Evolutionary conservation across 345 rosid genomes (phyloP).

Genomic region (Eucalyptus lansdowneana): DNA sequence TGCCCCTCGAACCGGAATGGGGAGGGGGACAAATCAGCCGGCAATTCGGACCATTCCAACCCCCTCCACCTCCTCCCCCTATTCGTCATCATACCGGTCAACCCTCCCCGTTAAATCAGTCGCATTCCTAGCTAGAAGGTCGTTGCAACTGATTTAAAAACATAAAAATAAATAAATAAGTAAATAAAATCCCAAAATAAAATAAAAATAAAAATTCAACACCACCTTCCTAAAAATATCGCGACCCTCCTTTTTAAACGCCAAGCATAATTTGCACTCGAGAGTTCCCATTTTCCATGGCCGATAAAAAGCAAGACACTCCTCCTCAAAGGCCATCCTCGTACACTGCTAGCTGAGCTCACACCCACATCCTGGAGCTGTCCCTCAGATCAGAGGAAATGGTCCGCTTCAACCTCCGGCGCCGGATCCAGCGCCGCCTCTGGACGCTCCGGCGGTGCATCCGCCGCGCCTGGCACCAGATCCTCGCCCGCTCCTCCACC

Average conservation of each 20-base stretch:
- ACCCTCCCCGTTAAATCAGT: slow-evolving; percentile 22
- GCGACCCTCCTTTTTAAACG: background rate
- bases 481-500: slow-evolving; percentile 13
- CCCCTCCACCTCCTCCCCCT: background rate
- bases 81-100: slow-evolving; percentile 5
- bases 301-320: background rate
- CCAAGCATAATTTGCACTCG: background rate
- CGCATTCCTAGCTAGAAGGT: background rate
- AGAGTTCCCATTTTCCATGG: background rate
- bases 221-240: background rate
- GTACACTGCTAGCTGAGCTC: background rate
- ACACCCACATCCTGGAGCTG: background rate
- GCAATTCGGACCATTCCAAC: slow-evolving; percentile 5
- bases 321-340: background rate
- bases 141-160: background rate
- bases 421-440: slow-evolving; percentile 34
- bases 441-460: slow-evolving; percentile 43
- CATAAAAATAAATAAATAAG: background rate
- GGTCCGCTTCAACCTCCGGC: slow-evolving; percentile 20
- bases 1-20: background rate
- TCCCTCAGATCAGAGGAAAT: background rate
- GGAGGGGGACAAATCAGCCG: background rate
- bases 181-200: background rate
- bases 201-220: background rate
- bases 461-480: slow-evolving; percentile 25